Conservation (phyloP, 2,329 filamentous ascomycete species). For the Aspergillus intermedius region DNA sequence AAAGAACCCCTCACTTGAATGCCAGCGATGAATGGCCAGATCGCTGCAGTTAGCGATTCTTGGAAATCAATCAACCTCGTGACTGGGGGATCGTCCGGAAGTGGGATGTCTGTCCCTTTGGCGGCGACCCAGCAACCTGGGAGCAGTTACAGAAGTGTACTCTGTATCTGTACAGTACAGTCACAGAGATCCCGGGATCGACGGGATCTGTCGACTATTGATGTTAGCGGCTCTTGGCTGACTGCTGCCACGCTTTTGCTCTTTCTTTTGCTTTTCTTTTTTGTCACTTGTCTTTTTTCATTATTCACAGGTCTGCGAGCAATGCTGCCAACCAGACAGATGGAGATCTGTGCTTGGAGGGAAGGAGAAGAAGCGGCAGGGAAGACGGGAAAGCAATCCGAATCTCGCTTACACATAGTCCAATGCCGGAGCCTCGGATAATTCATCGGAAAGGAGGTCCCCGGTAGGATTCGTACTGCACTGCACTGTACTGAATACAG, state of each 20-base stretch:
- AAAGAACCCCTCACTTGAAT: background rate
- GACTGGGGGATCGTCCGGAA: background rate
- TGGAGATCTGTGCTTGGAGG: background rate
- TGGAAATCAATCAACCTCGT: background rate
- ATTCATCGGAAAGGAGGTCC: too few relatives aligned
- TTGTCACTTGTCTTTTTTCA: background rate
- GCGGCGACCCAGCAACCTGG: background rate
- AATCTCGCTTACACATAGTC: too few relatives aligned
- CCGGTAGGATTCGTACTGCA: too few relatives aligned
- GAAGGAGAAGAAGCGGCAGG: too few relatives aligned
- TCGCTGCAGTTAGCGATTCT: background rate
- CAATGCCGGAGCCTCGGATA: too few relatives aligned
- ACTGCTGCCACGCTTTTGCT: slow-evolving; percentile 18
- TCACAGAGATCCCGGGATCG: slow-evolving; percentile 18
- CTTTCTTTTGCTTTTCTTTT: background rate
- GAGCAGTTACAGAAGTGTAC: background rate
- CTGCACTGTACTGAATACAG: too few relatives aligned
- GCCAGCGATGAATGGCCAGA: background rate
- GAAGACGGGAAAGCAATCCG: too few relatives aligned
- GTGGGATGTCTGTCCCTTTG: background rate
- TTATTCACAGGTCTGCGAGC: background rate
- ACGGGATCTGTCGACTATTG: slow-evolving; percentile 36
- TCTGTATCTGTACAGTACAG: background rate
- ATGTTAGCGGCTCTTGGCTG: slow-evolving; percentile 29
- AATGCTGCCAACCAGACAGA: background rate